Percentiles rank a stretch among this genome's conserved stretches.
Conservation (phyloP, 192 early-diverging fungal genomes). For the Coemansia sp. region DNA sequence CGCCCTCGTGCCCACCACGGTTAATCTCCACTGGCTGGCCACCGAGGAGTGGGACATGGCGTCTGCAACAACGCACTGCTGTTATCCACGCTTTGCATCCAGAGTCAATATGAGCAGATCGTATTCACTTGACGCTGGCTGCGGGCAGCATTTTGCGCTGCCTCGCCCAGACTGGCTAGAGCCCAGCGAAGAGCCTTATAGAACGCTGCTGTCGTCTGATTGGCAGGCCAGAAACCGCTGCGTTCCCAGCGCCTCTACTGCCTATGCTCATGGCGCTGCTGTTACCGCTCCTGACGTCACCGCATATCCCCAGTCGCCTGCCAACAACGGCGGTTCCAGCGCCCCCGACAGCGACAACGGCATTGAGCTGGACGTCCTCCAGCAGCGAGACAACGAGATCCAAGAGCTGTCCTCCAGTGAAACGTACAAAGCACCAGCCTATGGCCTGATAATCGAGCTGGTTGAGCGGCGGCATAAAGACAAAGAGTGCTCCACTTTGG, state of each 20-base stretch:
- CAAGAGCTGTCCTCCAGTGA: conserved; percentile 21
- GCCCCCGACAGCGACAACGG: neutral
- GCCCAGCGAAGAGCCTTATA: conserved; percentile 37
- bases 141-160: conserved; percentile 30
- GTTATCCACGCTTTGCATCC: conserved; percentile 38
- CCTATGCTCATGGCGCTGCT: neutral
- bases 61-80: neutral
- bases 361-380: conserved; percentile 10
- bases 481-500: neutral
- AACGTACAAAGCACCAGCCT: conserved; percentile 34
- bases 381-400: conserved; percentile 23
- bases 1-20: conserved; percentile 36
- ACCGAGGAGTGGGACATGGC: conserved; percentile 39
- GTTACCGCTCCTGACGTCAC: neutral
- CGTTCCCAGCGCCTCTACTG: neutral
- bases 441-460: conserved; percentile 45
- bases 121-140: conserved; percentile 32
- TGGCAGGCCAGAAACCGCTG: conserved; percentile 39
- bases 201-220: conserved; percentile 41
- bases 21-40: conserved; percentile 46
- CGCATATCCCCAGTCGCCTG: neutral
- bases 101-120: conserved; percentile 26
- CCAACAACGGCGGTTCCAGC: neutral
- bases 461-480: conserved; percentile 16
- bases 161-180: conserved; percentile 47